phyloP scores from a whole-genome alignment of 1,284 basidiomycete species.

The Cystobasidiaceae sp. region DNA sequence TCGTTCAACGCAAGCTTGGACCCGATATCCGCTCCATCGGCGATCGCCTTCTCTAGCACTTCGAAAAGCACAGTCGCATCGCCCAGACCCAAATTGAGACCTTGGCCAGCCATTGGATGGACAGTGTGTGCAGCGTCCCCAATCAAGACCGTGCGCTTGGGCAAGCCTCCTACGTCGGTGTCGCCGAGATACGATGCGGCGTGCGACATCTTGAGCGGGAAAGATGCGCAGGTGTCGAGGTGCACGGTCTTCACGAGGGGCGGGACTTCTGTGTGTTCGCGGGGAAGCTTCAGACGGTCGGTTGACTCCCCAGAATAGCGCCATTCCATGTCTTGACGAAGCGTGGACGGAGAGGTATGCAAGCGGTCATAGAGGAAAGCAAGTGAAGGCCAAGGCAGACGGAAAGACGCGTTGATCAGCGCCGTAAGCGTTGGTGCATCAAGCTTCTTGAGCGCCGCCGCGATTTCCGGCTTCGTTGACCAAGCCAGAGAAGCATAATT shows the following conservation, averaged over 20 bases:
- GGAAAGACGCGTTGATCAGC: constrained; percentile 89
- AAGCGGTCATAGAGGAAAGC: constrained; percentile 26
- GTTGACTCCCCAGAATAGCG: constrained; percentile 13
- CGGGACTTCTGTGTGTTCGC: constrained; percentile 63
- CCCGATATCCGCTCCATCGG: constrained; percentile 73
- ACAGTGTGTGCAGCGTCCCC: constrained; percentile 95
- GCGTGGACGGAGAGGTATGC: background rate
- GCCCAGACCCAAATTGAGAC: constrained; percentile 83
- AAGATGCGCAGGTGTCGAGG: constrained; percentile 72
- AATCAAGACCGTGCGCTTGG: constrained; percentile 72
- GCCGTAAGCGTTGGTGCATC: constrained; percentile 61
- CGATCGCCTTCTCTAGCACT: constrained; percentile 54
- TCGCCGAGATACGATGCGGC: constrained; percentile 77
- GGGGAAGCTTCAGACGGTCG: constrained; percentile 46
- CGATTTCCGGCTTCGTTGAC: constrained; percentile 79
- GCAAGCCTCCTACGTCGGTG: constrained; percentile 53
- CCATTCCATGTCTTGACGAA: constrained; percentile 31
- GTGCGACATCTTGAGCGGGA: constrained; percentile 83
- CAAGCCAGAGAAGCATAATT: constrained; percentile 85
- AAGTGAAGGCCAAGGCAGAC: constrained; percentile 53
- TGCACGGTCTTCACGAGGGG: constrained; percentile 70
- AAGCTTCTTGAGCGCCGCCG: constrained; percentile 64
- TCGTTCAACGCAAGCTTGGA: constrained; percentile 67
- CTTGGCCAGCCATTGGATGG: constrained; percentile 96
- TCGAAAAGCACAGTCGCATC: constrained; percentile 69